Evolutionary conservation across 345 rosid species (phyloP).

Genomic region (Citrus sp.): DNA sequence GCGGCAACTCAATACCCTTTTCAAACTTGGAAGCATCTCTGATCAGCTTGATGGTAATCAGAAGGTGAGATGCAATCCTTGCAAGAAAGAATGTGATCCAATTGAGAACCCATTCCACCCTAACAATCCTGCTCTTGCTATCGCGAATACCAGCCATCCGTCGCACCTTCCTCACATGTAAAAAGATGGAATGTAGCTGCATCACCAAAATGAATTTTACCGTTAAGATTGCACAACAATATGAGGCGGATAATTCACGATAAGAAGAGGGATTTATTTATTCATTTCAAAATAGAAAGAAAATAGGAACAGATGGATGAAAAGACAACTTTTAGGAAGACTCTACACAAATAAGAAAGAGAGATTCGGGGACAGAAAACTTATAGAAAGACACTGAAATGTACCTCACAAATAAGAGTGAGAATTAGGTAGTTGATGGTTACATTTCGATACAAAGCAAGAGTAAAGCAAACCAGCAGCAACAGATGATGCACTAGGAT

Average conservation of each 20-base stretch:
- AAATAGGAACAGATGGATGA: neutral
- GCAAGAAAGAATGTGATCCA: conserved; percentile 65
- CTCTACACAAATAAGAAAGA: neutral
- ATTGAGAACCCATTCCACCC: conserved; percentile 71
- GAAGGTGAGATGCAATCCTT: conserved; percentile 52
- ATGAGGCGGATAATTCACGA: neutral
- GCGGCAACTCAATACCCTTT: conserved; percentile 74
- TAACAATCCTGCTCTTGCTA: conserved; percentile 54
- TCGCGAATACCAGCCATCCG: conserved; percentile 85
- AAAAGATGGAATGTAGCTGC: conserved; percentile 88
- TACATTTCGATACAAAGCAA: conserved; percentile 76
- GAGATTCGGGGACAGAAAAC: neutral
- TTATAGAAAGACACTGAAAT: neutral
- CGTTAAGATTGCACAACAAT: neutral
- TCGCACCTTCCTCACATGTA: conserved; percentile 78
- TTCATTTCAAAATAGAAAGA: neutral
- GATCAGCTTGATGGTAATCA: conserved; percentile 71
- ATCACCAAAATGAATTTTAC: conserved; percentile 2
- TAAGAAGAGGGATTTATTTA: neutral
- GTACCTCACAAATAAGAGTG: conserved; percentile 88
- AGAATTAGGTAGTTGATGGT: conserved; percentile 87
- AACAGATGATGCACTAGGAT: conserved; percentile 78
- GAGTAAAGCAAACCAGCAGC: conserved; percentile 84
- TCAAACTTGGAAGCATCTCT: conserved; percentile 65
- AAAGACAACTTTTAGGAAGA: too few species aligned